Evolutionary conservation across 768 basidiomycete genomes (phyloP).

Genomic region (Lenzites betulinus): DNA sequence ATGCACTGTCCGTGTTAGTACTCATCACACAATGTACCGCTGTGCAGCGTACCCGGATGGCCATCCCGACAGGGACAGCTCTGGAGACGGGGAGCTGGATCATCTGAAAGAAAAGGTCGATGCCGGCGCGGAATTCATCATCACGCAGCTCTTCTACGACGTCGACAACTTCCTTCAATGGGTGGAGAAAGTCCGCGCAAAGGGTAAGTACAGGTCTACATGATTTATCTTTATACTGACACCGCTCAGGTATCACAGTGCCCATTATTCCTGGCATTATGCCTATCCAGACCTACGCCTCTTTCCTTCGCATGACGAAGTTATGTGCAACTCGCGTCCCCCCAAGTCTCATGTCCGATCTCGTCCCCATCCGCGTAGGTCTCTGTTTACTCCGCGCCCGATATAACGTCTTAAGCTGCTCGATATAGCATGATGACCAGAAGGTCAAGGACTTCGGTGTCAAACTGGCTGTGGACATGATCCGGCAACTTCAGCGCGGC

Average conservation of each 20-base stretch:
- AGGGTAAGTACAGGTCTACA: conserved; percentile 51
- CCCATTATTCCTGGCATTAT: conserved; percentile 96
- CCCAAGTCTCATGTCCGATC: conserved; percentile 55
- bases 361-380: conserved; percentile 78
- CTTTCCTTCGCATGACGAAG: conserved; percentile 89
- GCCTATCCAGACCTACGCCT: conserved; percentile 96
- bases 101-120: conserved; percentile 86
- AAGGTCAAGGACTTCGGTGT: conserved; percentile 96
- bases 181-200: conserved; percentile 68
- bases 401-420: background rate
- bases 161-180: conserved; percentile 83
- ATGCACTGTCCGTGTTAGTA: conserved; percentile 1
- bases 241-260: conserved; percentile 70
- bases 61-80: conserved; percentile 60
- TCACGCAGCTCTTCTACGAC: conserved; percentile 98
- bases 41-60: conserved; percentile 86
- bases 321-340: conserved; percentile 85
- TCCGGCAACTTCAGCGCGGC: conserved; percentile 57
- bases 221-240: background rate
- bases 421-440: conserved; percentile 83
- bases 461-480: conserved; percentile 78
- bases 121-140: conserved; percentile 93
- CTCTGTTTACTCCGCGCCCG: background rate
- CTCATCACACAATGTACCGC: background rate
- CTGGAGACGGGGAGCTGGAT: conserved; percentile 64